Evolutionary conservation across 106 monocot genomes (phyloP).

Genomic region (Dioscorea zingiberensis): DNA sequence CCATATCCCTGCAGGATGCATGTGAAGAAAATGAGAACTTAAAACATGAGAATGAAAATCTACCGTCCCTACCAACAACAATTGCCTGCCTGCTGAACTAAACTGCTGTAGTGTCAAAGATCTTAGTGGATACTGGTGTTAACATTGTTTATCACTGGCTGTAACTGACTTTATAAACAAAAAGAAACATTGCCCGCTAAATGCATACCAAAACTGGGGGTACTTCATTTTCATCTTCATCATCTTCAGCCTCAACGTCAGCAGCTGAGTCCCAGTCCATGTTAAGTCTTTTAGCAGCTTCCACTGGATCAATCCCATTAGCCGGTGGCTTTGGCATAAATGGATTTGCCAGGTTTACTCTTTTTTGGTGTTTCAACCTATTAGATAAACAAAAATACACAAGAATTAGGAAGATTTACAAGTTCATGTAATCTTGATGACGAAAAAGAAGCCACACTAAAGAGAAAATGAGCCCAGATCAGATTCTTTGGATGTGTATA

Average conservation of each 20-base stretch:
- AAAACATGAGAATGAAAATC: no score
- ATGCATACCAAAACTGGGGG: conserved; percentile 70
- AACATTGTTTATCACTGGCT: no score
- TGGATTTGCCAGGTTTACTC: conserved; percentile 52
- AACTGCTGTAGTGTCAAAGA: no score
- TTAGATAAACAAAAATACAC: background rate
- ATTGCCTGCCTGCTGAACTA: no score
- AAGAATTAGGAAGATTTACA: background rate
- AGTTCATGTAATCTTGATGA: background rate
- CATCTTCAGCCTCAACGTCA: conserved; percentile 57
- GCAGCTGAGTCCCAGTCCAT: conserved; percentile 93
- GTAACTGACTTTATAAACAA: no score
- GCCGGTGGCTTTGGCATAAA: conserved; percentile 84
- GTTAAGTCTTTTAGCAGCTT: conserved; percentile 78
- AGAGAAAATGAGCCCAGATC: no score
- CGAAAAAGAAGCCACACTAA: no score
- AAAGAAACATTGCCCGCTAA: no score
- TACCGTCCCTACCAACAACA: no score
- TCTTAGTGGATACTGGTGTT: no score
- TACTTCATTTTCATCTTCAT: conserved; percentile 57
- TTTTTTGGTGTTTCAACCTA: conserved; percentile 67
- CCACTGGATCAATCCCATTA: conserved; percentile 76
- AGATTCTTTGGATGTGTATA: background rate
- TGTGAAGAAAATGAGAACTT: no score
- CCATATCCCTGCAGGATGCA: conserved; percentile 67